Evolutionary conservation across 176 grass and related monocot genomes (phyloP).

Genomic region (Avena insularis): DNA sequence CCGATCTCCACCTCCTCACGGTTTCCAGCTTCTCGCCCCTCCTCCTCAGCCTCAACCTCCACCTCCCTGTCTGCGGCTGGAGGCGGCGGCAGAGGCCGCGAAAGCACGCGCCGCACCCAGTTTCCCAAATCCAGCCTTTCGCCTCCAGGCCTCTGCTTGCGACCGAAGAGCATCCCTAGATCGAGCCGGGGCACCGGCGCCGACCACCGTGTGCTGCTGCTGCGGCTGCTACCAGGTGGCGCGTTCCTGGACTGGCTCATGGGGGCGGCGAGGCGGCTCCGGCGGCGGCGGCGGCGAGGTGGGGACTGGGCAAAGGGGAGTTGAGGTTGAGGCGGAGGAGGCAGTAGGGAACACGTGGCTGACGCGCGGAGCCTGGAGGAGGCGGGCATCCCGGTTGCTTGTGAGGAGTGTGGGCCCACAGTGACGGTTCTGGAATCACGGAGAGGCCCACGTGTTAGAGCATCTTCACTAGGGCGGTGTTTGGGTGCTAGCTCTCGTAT

Average conservation of each 20-base stretch:
- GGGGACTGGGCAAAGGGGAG: slow-evolving; percentile 8
- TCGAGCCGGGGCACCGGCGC: slow-evolving; percentile 35
- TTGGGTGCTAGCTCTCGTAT: too few species aligned
- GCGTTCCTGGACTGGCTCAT: slow-evolving; percentile 39
- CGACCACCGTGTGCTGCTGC: neutral
- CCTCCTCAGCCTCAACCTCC: slow-evolving; percentile 40
- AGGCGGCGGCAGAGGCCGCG: neutral
- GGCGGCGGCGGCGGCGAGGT: slow-evolving; percentile 8
- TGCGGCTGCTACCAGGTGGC: neutral
- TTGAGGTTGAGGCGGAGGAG: neutral
- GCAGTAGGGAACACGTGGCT: slow-evolving; percentile 34
- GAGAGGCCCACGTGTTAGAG: neutral
- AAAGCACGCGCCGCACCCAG: slow-evolving; percentile 44
- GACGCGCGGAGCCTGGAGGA: slow-evolving; percentile 39
- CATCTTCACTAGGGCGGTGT: too few species aligned
- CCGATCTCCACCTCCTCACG: slow-evolving; percentile 51
- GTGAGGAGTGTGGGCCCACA: slow-evolving; percentile 11
- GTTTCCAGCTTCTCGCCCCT: slow-evolving; percentile 48
- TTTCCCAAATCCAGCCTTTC: slow-evolving; percentile 24
- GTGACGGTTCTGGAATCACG: slow-evolving; percentile 32
- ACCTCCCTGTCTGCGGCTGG: slow-evolving; percentile 27
- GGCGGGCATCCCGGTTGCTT: slow-evolving; percentile 41
- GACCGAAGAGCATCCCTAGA: slow-evolving; percentile 30
- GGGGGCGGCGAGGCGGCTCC: neutral
- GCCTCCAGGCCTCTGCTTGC: slow-evolving; percentile 26